These are phyloP conservation scores for Tetrapyrgos nigripes DNA, from an alignment of 1,284 basidiomycete genomes.

Conservation along the genomic window DNA sequence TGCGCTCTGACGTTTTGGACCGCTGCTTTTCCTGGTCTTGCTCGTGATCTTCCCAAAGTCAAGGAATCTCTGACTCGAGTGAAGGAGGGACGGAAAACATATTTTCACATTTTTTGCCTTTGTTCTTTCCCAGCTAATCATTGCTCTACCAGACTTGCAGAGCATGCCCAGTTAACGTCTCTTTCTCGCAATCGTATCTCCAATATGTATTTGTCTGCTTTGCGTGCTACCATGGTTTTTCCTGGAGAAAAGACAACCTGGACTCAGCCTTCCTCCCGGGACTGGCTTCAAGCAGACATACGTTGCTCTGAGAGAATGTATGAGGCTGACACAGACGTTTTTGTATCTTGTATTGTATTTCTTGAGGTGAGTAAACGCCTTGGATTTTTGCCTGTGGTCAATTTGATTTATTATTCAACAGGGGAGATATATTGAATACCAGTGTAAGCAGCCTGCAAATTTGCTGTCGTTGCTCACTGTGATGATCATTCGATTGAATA, in stretches of 20 bases:
- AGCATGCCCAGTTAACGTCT: constrained; percentile 69
- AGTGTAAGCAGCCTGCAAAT: constrained; percentile 52
- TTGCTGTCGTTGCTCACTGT: background rate
- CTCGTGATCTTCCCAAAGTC: constrained; percentile 75
- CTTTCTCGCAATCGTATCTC: constrained; percentile 79
- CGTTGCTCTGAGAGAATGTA: constrained; percentile 69
- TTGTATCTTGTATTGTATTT: constrained; percentile 81
- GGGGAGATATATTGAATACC: constrained; percentile 81
- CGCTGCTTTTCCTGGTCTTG: constrained; percentile 82
- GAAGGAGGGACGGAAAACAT: constrained; percentile 54
- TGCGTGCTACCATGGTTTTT: constrained; percentile 84
- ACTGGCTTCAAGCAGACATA: constrained; percentile 75
- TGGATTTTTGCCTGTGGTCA: background rate
- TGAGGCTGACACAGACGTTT: constrained; percentile 78
- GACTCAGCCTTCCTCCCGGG: constrained; percentile 67
- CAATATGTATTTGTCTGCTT: constrained; percentile 79
- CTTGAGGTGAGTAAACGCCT: constrained; percentile 59
- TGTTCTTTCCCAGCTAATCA: background rate
- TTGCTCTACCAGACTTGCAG: constrained; percentile 48
- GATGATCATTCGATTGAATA: constrained; percentile 35
- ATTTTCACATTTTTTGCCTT: background rate
- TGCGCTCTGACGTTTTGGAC: constrained; percentile 85
- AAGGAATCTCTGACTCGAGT: constrained; percentile 52
- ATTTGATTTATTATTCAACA: constrained; percentile 24
- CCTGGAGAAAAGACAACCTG: constrained; percentile 72